These are phyloP conservation scores for Coniochaeta pulveracea DNA, from an alignment of 2,329 filamentous ascomycete species.

Conservation along the genomic window DNA sequence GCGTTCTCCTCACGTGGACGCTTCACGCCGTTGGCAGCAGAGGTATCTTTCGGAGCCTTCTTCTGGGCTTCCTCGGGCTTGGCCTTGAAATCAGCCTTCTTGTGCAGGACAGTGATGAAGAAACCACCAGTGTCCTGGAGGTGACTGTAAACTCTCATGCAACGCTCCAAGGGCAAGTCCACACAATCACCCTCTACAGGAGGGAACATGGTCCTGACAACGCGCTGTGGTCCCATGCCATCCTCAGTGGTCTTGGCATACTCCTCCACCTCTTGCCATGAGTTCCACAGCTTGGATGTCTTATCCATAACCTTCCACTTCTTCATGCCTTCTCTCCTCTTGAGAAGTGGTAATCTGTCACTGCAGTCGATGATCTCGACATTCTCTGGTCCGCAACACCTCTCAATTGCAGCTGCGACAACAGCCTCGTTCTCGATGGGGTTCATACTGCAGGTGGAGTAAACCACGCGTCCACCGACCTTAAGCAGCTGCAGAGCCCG, in stretches of 20 bases:
- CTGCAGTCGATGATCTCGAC: constrained; percentile 79
- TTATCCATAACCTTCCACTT: constrained; percentile 91
- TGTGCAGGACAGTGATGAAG: constrained; percentile 93
- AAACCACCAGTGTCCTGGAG: constrained; percentile 94
- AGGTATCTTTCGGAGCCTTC: constrained; percentile 10
- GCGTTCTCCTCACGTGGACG: constrained; percentile 19
- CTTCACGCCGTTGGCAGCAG: constrained; percentile 18
- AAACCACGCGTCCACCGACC: constrained; percentile 86
- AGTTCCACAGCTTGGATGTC: constrained; percentile 64
- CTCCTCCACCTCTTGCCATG: constrained; percentile 71
- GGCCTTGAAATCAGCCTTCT: constrained; percentile 74
- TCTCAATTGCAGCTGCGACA: constrained; percentile 74
- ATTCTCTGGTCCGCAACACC: constrained; percentile 73
- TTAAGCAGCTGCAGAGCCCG: constrained; percentile 93
- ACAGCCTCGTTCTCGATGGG: constrained; percentile 96
- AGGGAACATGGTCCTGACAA: constrained; percentile 80
- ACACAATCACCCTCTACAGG: constrained; percentile 40
- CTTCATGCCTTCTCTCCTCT: constrained; percentile 65
- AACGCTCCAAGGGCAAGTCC: constrained; percentile 71
- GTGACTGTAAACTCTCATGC: constrained; percentile 91
- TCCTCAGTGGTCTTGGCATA: constrained; percentile 49
- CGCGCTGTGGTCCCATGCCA: constrained; percentile 48
- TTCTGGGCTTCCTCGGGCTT: constrained; percentile 51
- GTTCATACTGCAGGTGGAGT: constrained; percentile 98
- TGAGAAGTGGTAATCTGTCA: constrained; percentile 63